These are phyloP conservation scores for Discostella stelligeroides DNA, from an alignment of 108 stramenopile species.

Conservation along the genomic window DNA sequence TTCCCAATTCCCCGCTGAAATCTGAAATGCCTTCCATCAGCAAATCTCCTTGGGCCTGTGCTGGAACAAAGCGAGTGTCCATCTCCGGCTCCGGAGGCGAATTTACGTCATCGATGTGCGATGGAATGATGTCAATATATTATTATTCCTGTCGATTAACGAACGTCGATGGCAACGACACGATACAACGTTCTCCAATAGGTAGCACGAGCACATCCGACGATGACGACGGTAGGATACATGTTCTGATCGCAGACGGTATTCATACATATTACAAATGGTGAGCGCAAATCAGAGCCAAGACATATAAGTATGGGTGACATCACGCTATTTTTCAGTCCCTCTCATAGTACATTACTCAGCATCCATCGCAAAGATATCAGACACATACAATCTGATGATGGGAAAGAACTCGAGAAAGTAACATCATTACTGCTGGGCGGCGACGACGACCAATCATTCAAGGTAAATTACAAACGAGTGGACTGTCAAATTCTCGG, in stretches of 20 bases:
- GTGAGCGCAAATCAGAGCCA: constrained; percentile 27
- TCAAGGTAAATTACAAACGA: constrained; percentile 36
- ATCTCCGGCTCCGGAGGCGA: constrained; percentile 29
- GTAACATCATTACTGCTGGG: constrained; percentile 19
- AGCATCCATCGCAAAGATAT: constrained; percentile 33
- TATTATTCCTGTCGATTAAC: not conserved
- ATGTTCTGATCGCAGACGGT: constrained; percentile 44
- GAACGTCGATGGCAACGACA: constrained; percentile 1
- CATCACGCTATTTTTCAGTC: too few relatives aligned
- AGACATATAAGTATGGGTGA: too few relatives aligned
- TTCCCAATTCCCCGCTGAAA: not conserved
- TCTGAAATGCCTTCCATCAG: constrained; percentile 7
- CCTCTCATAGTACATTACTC: too few relatives aligned
- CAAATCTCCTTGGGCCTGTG: constrained; percentile 12
- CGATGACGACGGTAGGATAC: constrained; percentile 24
- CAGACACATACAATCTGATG: constrained; percentile 29
- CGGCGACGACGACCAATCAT: constrained; percentile 22
- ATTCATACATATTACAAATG: constrained; percentile 34
- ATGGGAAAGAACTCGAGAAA: constrained; percentile 21
- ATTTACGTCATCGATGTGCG: constrained; percentile 2
- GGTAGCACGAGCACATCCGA: not conserved
- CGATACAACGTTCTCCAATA: constrained; percentile 10
- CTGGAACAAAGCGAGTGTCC: constrained; percentile 41
- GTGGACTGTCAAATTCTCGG: constrained; percentile 24
- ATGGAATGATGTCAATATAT: constrained; percentile 34